phyloP scores from a whole-genome alignment of 371 early-diverging fungal genomes.

The Thermomucor indicae-seudaticae region DNA sequence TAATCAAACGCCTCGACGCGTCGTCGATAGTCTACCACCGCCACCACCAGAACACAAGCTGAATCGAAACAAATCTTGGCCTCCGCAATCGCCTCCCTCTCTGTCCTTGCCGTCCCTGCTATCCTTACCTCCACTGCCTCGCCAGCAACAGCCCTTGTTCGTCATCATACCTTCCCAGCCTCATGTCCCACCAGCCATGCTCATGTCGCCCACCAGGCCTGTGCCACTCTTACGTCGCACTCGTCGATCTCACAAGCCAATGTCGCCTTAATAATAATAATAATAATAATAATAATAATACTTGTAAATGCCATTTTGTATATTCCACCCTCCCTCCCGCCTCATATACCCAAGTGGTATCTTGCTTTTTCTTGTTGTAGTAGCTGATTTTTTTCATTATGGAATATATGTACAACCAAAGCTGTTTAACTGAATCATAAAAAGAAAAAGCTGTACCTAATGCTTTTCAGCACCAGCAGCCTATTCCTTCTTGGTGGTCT shows the following conservation, averaged over 20 bases:
- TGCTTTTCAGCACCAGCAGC: background rate
- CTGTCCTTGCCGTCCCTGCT: background rate
- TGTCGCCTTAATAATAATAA: too few species aligned
- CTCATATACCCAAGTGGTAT: background rate
- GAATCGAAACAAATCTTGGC: too few species aligned
- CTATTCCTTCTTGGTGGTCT: background rate
- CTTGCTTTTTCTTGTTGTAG: background rate
- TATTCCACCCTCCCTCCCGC: background rate
- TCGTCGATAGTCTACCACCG: background rate
- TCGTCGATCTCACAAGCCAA: too few species aligned
- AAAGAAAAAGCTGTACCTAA: background rate
- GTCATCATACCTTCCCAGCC: background rate
- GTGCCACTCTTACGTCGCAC: too few species aligned
- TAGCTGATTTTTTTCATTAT: too few species aligned
- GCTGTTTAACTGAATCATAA: background rate
- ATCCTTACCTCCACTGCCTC: background rate
- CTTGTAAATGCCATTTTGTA: too few species aligned
- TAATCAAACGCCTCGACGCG: conserved; percentile 1
- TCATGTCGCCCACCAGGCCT: too few species aligned
- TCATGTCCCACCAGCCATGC: too few species aligned
- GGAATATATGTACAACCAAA: too few species aligned
- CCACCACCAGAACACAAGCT: background rate
- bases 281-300: too few species aligned
- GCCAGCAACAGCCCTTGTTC: background rate
- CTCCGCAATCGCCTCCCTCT: background rate